Evolutionary conservation across 2,329 filamentous ascomycete genomes (phyloP), one percentile per base, ranked within the genome.

Genomic region (Fusarium mexicanum): DNA sequence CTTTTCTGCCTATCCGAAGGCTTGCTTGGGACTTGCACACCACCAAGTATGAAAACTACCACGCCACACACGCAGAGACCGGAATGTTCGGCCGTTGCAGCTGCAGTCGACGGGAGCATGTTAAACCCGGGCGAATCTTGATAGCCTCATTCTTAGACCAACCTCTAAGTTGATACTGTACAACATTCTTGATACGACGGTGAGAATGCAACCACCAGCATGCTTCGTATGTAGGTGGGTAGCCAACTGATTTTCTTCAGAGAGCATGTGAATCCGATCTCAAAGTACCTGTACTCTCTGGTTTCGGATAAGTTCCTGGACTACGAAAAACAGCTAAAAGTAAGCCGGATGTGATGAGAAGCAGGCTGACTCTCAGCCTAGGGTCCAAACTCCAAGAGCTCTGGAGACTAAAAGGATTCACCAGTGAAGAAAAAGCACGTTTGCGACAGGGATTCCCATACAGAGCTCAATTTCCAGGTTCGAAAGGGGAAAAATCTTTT

Each of bases 351-450:
- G 33, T 50, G n/a, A 50, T 40, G 29, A 51, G 40, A 24, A 62
- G 38, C 46, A 59, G 44, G 47, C 38, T 65, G 38, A 46, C 61
- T 35, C 47, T 29, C 41, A 44, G 44, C 47, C 35, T 40, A 64
- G 46, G 59, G 47, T 69, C 69, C 50, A 64, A 74, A 41, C 51
- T 40, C 53, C 59, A 40, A 35, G 24, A 65, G 53, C 46, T 57
- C 13, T 53, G 47, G 24, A 38, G 29, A 53, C 20, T 46, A 31
- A 51, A 41, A 8, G 38, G 35, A 59, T 64, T 73, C 44, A 41
- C 68, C 72, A 75, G 69, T 75, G 17, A 67, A 31, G 47, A 61
- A 26, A 44, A 57, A 12, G 68, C 72, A 75, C 72, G 64, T 73
- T 75, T 55, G 58, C 24, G n/a, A 51, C 68, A 72, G 37, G 61